Evolutionary conservation across 139 green algal species (phyloP), one percentile per base, ranked within the genome.

Genomic region (Chlorella sp.): DNA sequence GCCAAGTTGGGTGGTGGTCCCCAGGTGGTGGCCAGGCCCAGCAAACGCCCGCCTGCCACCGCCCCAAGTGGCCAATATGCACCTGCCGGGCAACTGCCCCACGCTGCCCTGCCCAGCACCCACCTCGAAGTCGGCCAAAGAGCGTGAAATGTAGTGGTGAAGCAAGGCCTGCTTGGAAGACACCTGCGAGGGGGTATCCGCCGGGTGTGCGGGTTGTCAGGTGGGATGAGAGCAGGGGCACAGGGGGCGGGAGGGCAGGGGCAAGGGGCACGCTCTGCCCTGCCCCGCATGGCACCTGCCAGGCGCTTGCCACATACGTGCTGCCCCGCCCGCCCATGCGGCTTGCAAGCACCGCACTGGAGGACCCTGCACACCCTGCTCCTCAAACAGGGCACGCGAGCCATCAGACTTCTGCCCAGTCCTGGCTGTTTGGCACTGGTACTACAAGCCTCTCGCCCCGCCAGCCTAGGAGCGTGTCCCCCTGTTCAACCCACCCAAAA

Each of bases 111-210:
- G 48, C 48, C 77, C 86, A 22, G 60, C 79, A 40, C 86, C 76
- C 76, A 79, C 60, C 53, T 90, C 60, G 40, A 79, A 90, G 77
- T 90, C 86, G 2, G 77, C 60, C 36, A 90, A 32, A 26, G 76
- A 86, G 53, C 66, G 64, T 15, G 60, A 79, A 30, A 86, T 80
- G 86, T 90, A 90, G 76, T 90, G 86, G 86, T 90, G 86, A 76
- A 90, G 60, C 57, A 86, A 37, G 0, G 86, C 86, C 3, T 53
- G 30, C 30, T 81, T 34, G 40, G 60, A 57, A 19, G 84, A 42
- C 1, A 68, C 68, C 84, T 88, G 84, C 28, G 26, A 7, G 24
- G 3, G 39, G 30, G 64, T 2, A 71, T 26, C 48, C 11, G 57
- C 3, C 24, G 28, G 28, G 79, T 71, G 64, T n/a, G 64, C 64